Evolutionary conservation across 768 basidiomycete species (phyloP).

Genomic region (Auricularia auricula-judae): DNA sequence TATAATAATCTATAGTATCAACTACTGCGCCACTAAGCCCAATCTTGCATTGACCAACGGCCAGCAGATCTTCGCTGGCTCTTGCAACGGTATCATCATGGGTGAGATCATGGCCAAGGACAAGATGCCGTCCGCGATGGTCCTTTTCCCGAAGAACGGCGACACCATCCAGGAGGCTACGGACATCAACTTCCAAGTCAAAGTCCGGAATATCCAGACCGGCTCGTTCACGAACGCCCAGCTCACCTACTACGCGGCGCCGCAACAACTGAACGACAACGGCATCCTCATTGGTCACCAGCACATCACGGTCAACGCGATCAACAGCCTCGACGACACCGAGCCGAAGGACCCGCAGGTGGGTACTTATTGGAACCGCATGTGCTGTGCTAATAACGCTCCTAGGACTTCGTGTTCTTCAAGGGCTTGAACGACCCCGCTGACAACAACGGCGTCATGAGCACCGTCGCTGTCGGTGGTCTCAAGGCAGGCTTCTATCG

Average conservation of each 20-base stretch:
- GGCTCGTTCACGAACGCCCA: conserved; percentile 23
- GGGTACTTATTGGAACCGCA: too few species aligned
- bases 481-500: conserved; percentile 20
- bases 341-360: conserved; percentile 14
- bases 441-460: conserved; percentile 16
- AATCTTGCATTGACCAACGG: conserved; percentile 24
- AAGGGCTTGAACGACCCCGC: conserved; percentile 15
- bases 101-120: conserved; percentile 16
- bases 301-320: conserved; percentile 21
- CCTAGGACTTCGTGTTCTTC: conserved; percentile 22
- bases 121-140: conserved; percentile 12
- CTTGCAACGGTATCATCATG: conserved; percentile 22
- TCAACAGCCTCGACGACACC: conserved; percentile 11
- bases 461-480: conserved; percentile 19
- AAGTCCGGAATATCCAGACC: conserved; percentile 10
- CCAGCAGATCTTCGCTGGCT: conserved; percentile 15
- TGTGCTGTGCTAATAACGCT: too few species aligned
- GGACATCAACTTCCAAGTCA: conserved; percentile 20
- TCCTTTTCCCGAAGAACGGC: conserved; percentile 14
- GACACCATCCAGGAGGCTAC: conserved; percentile 15
- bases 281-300: conserved; percentile 22
- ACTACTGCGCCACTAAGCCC: conserved; percentile 11
- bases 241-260: conserved; percentile 16
- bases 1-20: conserved; percentile 6
- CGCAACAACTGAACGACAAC: conserved; percentile 15